Evolutionary conservation across 768 basidiomycete species (phyloP), one percentile per base, ranked within the genome.

Genomic region (Boletus sp.): DNA sequence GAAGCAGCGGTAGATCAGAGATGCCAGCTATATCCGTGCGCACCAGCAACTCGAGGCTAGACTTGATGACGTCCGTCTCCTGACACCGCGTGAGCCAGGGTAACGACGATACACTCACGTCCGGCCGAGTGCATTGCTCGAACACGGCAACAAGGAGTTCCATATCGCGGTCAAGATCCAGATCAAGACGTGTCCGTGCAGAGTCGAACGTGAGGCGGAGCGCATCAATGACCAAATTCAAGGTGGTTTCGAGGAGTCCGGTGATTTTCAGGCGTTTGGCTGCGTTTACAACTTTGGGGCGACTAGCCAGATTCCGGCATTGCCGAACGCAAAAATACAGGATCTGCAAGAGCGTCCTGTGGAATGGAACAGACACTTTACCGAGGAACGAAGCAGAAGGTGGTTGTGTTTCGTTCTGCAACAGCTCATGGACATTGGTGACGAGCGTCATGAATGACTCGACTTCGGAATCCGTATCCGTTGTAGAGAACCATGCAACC

Each of bases 81-180:
- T 92, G 87, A 54, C 90, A 88, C 40, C 82, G 77, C 17, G 85
- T 77, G 39, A 98, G 76, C 95, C 95, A 98, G 21, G 82, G 66
- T 1, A 83, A 74, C 0, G 88, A 83, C 0, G 91, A 86, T 0
- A 80, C 75, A 35, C 80, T 84, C 54, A 92, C 75, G 51, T 90
- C 86, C 3, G 78, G 74, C 9, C 82, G 79, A 7, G 82, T 90
- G 65, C 87, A 87, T 64, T 90, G 88, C 59, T 90, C 83, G 57
- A 94, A 91, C n/a, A 89, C 85, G 7, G 88, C 81, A 5, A 92
- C 84, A 13, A 93, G 74, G 11, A 92, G 75, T 57, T 91, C 85
- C 79, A 94, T 83, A 57, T 96, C 91, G 19, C 80, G 75, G 69
- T 93, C 90, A 7, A 91, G 73, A 42, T 89, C 86, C 52, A 82